Conservation (phyloP, 2,329 filamentous ascomycete species). For the Ophiostoma ulmi region DNA sequence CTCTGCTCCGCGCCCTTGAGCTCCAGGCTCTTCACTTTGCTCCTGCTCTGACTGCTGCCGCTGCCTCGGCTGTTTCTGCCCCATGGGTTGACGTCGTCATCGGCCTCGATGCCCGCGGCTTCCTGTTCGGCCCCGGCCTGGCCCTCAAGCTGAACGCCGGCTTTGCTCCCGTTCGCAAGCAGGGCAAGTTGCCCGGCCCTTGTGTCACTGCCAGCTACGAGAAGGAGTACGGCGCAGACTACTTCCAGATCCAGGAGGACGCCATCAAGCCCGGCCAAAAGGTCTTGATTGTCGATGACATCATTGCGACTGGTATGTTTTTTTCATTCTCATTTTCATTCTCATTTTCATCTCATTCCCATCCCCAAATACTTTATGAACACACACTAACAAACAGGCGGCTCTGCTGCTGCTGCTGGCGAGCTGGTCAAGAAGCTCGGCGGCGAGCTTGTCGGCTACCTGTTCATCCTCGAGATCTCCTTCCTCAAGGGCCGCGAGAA, state of each 20-base stretch:
- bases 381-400: conserved; percentile 52
- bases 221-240: conserved; percentile 95
- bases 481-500: conserved; percentile 89
- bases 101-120: conserved; percentile 88
- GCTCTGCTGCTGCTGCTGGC: conserved; percentile 82
- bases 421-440: conserved; percentile 81
- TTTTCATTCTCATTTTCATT: conserved; percentile 12
- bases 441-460: conserved; percentile 77
- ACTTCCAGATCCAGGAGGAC: conserved; percentile 91
- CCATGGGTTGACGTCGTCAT: conserved; percentile 77
- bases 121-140: conserved; percentile 87
- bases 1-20: conserved; percentile 78
- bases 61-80: conserved; percentile 44
- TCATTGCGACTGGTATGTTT: conserved; percentile 88
- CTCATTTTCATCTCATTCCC: not conserved
- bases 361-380: not conserved
- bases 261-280: conserved; percentile 80
- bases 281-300: conserved; percentile 92
- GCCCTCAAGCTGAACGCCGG: conserved; percentile 75
- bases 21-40: conserved; percentile 67
- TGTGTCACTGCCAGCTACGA: conserved; percentile 79
- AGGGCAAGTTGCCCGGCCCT: conserved; percentile 89
- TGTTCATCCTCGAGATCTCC: conserved; percentile 94
- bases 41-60: conserved; percentile 20
- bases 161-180: conserved; percentile 91